These are phyloP conservation scores for Aspergillus sp. DNA, from an alignment of 2,329 filamentous ascomycete genomes.

Conservation along the genomic window DNA sequence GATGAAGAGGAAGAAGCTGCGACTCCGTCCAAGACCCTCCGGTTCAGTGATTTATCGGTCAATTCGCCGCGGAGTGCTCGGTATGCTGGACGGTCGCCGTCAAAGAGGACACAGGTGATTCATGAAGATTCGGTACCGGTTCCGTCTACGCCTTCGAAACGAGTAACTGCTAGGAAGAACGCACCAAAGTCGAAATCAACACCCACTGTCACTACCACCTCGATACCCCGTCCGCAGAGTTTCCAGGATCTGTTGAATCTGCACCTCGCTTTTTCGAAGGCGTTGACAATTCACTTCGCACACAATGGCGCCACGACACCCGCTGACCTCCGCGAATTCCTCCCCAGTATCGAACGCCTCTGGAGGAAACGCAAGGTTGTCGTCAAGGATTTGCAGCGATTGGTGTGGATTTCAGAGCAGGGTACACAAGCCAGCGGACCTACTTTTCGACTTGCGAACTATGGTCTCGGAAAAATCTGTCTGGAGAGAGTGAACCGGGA, in stretches of 20 bases:
- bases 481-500: constrained; percentile 23
- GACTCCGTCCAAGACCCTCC: constrained; percentile 30
- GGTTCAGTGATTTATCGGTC: constrained; percentile 26
- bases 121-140: too few species aligned
- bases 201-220: not conserved
- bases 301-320: constrained; percentile 62
- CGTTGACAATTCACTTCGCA: constrained; percentile 63
- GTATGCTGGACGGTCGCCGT: constrained; percentile 9
- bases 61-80: constrained; percentile 27
- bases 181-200: constrained; percentile 1
- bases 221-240: constrained; percentile 15
- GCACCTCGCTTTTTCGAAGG: constrained; percentile 63
- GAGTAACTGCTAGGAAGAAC: too few species aligned
- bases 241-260: constrained; percentile 56
- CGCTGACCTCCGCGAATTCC: constrained; percentile 58
- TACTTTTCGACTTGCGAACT: constrained; percentile 35
- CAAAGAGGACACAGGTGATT: not conserved
- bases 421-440: constrained; percentile 13
- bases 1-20: constrained; percentile 12
- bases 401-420: constrained; percentile 58
- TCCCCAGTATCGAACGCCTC: constrained; percentile 59
- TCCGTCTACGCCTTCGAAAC: too few species aligned
- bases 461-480: constrained; percentile 36
- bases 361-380: constrained; percentile 70
- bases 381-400: constrained; percentile 60